Conservation (phyloP, 2,329 filamentous ascomycete genomes). For the Apiospora marii region DNA sequence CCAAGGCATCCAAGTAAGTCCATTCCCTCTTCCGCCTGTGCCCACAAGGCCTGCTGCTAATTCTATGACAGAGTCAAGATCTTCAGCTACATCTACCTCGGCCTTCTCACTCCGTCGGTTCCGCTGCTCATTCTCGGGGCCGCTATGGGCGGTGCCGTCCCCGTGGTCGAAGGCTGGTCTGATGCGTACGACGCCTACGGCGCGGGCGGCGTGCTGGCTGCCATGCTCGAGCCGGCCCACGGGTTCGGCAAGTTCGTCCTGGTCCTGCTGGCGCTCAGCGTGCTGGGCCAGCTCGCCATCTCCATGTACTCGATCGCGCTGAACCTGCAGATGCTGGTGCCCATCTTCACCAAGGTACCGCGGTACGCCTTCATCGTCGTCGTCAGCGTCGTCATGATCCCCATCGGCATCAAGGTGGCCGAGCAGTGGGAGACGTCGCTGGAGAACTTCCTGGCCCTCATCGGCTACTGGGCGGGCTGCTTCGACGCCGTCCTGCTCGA, state of each 20-base stretch:
- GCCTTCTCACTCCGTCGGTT: constrained; percentile 58
- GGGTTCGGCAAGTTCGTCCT: constrained; percentile 47
- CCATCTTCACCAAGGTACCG: constrained; percentile 48
- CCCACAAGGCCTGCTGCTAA: neutral
- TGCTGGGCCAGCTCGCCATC: constrained; percentile 48
- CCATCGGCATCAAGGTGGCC: constrained; percentile 49
- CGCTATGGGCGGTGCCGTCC: constrained; percentile 36
- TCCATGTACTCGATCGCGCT: constrained; percentile 49
- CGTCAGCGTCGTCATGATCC: constrained; percentile 50
- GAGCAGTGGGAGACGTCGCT: constrained; percentile 50
- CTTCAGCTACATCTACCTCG: constrained; percentile 59
- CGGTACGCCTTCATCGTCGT: constrained; percentile 51
- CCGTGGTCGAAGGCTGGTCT: constrained; percentile 33
- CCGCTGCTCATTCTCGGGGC: constrained; percentile 53
- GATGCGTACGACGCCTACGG: constrained; percentile 35
- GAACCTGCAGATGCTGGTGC: constrained; percentile 51
- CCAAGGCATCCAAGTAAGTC: constrained; percentile 49
- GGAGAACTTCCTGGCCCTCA: constrained; percentile 53
- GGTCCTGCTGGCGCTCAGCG: constrained; percentile 47
- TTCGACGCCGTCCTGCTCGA: constrained; percentile 50
- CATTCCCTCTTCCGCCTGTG: neutral
- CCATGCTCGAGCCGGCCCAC: constrained; percentile 40
- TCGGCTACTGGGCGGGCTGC: constrained; percentile 55
- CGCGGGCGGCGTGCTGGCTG: constrained; percentile 35
- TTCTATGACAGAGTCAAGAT: constrained; percentile 43